Evolutionary conservation across 192 early-diverging fungal genomes (phyloP).

Genomic region (Gaertneriomyces semiglobifer): DNA sequence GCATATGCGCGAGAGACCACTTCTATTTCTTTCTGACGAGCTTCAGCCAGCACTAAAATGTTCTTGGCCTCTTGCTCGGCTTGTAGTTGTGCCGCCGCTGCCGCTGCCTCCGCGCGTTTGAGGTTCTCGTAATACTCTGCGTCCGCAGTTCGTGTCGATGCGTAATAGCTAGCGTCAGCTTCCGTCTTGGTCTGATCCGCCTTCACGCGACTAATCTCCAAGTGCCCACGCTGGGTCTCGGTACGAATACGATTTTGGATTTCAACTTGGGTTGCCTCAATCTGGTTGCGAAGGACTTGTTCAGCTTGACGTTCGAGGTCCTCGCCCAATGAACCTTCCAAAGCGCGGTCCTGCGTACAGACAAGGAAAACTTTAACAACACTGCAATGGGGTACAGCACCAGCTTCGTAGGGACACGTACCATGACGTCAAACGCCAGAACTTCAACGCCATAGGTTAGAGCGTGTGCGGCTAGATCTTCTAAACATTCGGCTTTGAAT

Average conservation of each 20-base stretch:
- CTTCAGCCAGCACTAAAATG: constrained; percentile 43
- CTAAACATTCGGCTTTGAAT: constrained; percentile 47
- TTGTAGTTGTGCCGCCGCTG: constrained; percentile 37
- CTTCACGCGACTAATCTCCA: constrained; percentile 39
- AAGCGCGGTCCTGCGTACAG: constrained; percentile 30
- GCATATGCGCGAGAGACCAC: constrained; percentile 38
- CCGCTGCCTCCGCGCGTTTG: constrained; percentile 39
- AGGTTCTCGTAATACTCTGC: constrained; percentile 35
- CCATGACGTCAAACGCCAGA: constrained; percentile 44
- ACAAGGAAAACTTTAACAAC: too few relatives aligned
- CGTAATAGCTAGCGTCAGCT: constrained; percentile 42
- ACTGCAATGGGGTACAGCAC: too few relatives aligned
- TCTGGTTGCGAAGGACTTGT: constrained; percentile 44
- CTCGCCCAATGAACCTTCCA: constrained; percentile 43
- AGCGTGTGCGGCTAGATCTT: constrained; percentile 35
- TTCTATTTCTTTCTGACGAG: constrained; percentile 35
- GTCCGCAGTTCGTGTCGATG: constrained; percentile 30
- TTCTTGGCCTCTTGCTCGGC: constrained; percentile 48
- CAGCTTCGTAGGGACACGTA: too few relatives aligned
- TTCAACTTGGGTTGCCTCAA: constrained; percentile 45
- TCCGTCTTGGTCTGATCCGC: constrained; percentile 40
- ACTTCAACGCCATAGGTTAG: constrained; percentile 40
- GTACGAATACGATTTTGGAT: constrained; percentile 47
- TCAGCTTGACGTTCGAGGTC: constrained; percentile 45
- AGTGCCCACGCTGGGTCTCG: constrained; percentile 41